Evolutionary conservation across 106 monocot genomes (phyloP), one percentile per base, ranked within the genome.

Genomic region (Vanilla planifolia): DNA sequence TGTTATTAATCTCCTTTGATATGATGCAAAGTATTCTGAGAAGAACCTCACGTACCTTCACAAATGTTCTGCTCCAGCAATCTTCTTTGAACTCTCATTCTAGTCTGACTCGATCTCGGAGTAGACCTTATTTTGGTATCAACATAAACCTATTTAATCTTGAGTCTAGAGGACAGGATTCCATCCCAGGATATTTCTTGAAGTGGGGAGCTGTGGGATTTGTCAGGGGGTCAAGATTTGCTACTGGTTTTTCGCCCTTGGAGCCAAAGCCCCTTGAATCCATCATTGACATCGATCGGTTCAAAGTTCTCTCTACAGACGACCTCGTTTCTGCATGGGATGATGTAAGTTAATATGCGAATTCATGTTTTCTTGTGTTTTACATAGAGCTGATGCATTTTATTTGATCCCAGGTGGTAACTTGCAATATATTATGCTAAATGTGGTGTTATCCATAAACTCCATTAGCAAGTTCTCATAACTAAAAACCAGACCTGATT

Each of bases 281-380:
- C 67, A 89, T 93, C 62, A 75, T 93, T 60, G 85, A 93, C 59
- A 22, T 89, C 15, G 85, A 83, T 3, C 61, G 85, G 36, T 76
- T 73, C 62, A 77, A 71, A 62, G 29, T 55, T 24, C 69, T 50
- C 35, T 71, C 85, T 1, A 36, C 78, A 1, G 85, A 89, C 28
- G 81, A 93, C 48, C 89, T 93, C 56, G 61, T 93, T 28, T 75
- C 85, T 43, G 75, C 76, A 61, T 93, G 93, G 93, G 89, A 93
- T 50, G 89, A 93, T 30, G 93, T 93, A 65, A 82, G 75, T 16
- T 17, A 45, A 33, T 56, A 33, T 4, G 4, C 4, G 26, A 56
- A 33, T 6, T 56, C 19, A 35, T 57, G 19, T 34, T 16, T 57
- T 33, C 35, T 35, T 35, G 34, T 19, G 19, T n/a, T 19, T 57